Percentiles rank a stretch among this genome's conserved stretches.
phyloP scores from a whole-genome alignment of 164 flowering plant genomes.

The Sedum album region DNA sequence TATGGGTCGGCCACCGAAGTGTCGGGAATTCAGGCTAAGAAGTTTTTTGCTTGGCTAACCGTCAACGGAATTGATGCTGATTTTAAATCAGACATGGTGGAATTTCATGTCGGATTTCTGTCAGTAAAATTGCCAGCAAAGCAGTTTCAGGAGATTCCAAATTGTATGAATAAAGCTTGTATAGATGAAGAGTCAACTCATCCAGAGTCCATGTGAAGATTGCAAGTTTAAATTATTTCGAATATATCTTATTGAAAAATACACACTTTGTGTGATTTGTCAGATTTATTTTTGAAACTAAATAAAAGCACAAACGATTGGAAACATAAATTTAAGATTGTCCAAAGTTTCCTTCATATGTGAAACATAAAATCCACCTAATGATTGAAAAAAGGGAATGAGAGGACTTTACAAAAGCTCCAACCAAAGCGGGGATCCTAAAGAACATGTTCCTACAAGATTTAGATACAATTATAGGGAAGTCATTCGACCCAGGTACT shows the following conservation, averaged over 20 bases:
- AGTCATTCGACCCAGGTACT: background rate
- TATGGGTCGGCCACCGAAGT: slow-evolving; percentile 41
- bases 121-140: slow-evolving; percentile 40
- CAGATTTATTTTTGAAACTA: too few relatives aligned
- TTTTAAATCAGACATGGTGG: slow-evolving; percentile 18
- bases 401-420: background rate
- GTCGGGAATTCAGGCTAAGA: slow-evolving; percentile 64
- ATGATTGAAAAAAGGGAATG: background rate
- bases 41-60: slow-evolving; percentile 48
- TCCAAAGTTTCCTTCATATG: background rate
- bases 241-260: too few relatives aligned
- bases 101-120: slow-evolving; percentile 51
- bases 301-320: background rate
- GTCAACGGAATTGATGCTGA: slow-evolving; percentile 41
- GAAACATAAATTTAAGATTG: background rate
- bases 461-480: slow-evolving; percentile 7
- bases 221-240: background rate
- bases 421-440: background rate
- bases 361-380: background rate
- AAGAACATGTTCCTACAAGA: background rate
- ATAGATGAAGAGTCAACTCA: background rate
- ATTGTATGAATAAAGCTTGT: slow-evolving; percentile 30
- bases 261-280: too few relatives aligned
- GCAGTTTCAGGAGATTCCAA: slow-evolving; percentile 37
- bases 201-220: background rate